These are phyloP conservation scores for Pyrrhoderma noxium DNA, from an alignment of 1,284 basidiomycete genomes.

Conservation along the genomic window DNA sequence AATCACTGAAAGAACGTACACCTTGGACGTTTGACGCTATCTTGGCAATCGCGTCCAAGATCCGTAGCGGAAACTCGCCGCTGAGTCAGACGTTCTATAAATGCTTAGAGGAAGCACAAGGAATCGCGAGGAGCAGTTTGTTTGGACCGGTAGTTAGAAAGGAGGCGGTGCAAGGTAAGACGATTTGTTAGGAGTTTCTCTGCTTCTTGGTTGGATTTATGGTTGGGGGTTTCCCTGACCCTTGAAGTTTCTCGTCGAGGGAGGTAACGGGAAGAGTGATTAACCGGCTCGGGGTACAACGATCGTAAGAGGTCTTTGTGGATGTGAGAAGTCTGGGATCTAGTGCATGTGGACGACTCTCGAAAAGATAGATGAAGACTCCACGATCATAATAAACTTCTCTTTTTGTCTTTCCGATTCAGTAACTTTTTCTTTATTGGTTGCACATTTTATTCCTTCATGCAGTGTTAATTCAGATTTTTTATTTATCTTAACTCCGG, in stretches of 20 bases:
- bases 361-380: constrained; percentile 14
- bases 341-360: neutral
- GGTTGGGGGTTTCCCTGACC: too few species aligned
- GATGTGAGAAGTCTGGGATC: neutral
- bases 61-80: constrained; percentile 82
- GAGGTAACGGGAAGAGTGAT: too few species aligned
- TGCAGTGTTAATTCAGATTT: too few species aligned
- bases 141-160: constrained; percentile 90
- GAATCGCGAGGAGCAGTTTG: constrained; percentile 85
- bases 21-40: constrained; percentile 92
- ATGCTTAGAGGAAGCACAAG: constrained; percentile 88
- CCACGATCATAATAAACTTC: neutral
- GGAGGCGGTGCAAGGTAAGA: constrained; percentile 82
- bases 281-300: too few species aligned
- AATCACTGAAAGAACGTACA: constrained; percentile 80
- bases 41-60: constrained; percentile 85
- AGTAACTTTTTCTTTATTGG: too few species aligned
- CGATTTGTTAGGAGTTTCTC: constrained; percentile 2
- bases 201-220: too few species aligned
- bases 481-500: too few species aligned
- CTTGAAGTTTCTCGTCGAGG: too few species aligned
- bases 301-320: neutral
- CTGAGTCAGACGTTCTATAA: constrained; percentile 81
- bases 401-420: too few species aligned
- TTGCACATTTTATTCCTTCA: too few species aligned